These are phyloP conservation scores for Quillaja saponaria DNA, from an alignment of 306 rosid genomes.

Conservation along the genomic window DNA sequence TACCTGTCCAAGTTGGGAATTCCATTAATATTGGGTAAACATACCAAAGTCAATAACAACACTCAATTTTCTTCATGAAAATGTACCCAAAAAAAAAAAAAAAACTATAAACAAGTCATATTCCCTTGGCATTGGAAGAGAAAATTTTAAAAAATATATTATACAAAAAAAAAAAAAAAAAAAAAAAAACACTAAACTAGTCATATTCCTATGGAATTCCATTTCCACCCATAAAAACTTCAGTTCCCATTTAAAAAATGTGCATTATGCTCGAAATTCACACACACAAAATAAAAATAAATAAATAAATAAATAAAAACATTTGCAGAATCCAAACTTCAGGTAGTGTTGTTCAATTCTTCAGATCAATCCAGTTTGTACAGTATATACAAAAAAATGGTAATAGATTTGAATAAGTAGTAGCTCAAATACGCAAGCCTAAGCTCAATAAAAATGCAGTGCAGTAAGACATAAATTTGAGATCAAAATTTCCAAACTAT, in stretches of 20 bases:
- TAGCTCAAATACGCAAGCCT: slow-evolving; percentile 2
- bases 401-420: slow-evolving; percentile 18
- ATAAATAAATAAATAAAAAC: neutral
- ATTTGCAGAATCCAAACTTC: neutral
- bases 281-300: too few species aligned
- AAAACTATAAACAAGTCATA: neutral
- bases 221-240: too few species aligned
- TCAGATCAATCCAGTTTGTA: neutral
- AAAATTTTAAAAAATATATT: neutral
- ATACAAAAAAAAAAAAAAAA: neutral
- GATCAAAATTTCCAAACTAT: neutral
- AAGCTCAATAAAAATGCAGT: slow-evolving; percentile 23
- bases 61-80: neutral
- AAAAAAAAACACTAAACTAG: neutral
- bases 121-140: too few species aligned
- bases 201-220: too few species aligned
- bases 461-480: neutral
- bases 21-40: slow-evolving; percentile 17
- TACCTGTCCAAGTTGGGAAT: slow-evolving; percentile 32
- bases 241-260: too few species aligned
- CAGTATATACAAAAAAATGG: neutral
- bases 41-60: slow-evolving; percentile 9
- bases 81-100: neutral
- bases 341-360: neutral
- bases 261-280: too few species aligned